These are phyloP conservation scores for Boletus sp. DNA, from an alignment of 1,284 basidiomycete species.

Conservation along the genomic window DNA sequence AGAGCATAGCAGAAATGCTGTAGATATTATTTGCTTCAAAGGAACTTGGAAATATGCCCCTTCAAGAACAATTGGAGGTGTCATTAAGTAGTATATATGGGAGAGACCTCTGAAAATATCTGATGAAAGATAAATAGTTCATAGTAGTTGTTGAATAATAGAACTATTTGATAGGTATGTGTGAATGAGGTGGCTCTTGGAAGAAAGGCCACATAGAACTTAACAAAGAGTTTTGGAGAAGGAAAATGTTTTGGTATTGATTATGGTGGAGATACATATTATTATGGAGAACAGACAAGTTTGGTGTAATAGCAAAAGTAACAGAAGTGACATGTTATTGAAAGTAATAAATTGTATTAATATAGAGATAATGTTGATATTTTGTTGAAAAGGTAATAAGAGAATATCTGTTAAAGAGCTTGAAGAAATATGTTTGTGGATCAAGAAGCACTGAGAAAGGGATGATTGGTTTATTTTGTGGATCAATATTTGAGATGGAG, in stretches of 20 bases:
- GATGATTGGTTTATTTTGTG: not conserved
- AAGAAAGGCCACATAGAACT: no score
- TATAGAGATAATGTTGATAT: not conserved
- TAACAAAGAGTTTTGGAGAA: not conserved
- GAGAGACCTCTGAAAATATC: not conserved
- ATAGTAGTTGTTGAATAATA: not conserved
- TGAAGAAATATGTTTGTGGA: not conserved
- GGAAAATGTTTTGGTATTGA: not conserved
- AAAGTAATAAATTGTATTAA: not conserved
- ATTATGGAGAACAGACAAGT: not conserved
- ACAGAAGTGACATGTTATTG: not conserved
- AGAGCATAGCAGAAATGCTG: not conserved
- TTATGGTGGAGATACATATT: slow-evolving; percentile 1
- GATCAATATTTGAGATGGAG: not conserved
- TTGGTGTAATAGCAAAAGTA: not conserved
- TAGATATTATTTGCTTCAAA: not conserved
- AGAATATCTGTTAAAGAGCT: not conserved
- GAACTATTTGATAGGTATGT: not conserved
- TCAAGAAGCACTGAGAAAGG: not conserved
- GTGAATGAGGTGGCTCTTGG: not conserved
- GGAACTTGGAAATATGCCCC: not conserved
- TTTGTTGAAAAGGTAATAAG: not conserved
- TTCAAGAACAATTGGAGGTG: not conserved
- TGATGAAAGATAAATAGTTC: not conserved
- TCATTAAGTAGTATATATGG: not conserved